phyloP scores from a whole-genome alignment of 495 filamentous ascomycete species.

The Beverwykella pulmonaria region DNA sequence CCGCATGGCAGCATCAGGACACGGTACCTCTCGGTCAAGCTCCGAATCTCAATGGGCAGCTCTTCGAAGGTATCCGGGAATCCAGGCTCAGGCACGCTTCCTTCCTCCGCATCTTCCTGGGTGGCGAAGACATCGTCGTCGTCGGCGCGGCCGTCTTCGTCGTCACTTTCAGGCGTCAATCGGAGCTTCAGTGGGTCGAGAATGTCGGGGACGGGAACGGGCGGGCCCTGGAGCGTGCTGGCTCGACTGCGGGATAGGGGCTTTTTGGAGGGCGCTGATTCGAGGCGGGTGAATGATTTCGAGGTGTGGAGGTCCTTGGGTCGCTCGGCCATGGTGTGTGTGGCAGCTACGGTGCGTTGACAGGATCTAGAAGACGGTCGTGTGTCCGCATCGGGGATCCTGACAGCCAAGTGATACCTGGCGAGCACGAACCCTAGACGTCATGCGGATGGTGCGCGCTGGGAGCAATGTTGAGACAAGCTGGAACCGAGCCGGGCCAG shows the following conservation, averaged over 20 bases:
- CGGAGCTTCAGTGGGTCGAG: constrained; percentile 42
- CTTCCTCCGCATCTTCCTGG: constrained; percentile 50
- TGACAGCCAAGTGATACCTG: constrained; percentile 12
- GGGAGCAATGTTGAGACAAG: background rate
- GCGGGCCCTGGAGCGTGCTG: constrained; percentile 62
- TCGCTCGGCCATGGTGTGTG: constrained; percentile 36
- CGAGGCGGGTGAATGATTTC: constrained; percentile 61
- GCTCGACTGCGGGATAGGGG: constrained; percentile 58
- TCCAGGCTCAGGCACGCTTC: constrained; percentile 54
- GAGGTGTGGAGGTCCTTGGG: constrained; percentile 48
- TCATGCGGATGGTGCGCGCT: constrained; percentile 35
- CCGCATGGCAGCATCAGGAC: background rate
- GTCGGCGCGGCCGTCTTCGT: constrained; percentile 30
- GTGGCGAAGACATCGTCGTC: constrained; percentile 50
- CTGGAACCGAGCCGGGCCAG: background rate
- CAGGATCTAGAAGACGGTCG: constrained; percentile 1
- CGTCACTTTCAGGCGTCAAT: constrained; percentile 26
- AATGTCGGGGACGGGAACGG: constrained; percentile 47
- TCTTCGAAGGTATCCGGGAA: constrained; percentile 72
- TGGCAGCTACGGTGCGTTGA: constrained; percentile 2
- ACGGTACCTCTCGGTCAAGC: constrained; percentile 78
- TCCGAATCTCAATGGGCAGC: constrained; percentile 88
- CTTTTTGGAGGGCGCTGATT: constrained; percentile 45
- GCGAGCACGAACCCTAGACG: constrained; percentile 10
- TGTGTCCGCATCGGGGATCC: constrained; percentile 13